Evolutionary conservation across 441 rosid species (phyloP).

Genomic region (Euphorbia celastroides): DNA sequence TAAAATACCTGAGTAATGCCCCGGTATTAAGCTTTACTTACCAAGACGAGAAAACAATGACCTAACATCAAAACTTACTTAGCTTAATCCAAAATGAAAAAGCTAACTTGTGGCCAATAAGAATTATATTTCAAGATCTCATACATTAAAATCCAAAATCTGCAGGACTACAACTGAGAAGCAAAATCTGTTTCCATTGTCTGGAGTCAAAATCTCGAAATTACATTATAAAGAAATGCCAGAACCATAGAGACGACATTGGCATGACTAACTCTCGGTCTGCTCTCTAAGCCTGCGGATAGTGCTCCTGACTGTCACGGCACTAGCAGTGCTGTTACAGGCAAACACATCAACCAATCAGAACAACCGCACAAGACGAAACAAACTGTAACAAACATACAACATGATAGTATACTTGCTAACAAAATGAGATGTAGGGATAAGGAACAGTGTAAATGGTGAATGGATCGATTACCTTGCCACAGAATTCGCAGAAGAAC

Average conservation of each 20-base stretch:
- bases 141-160: conserved; percentile 6
- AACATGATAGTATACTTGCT: background rate
- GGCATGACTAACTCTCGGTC: conserved; percentile 56
- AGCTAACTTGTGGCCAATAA: background rate
- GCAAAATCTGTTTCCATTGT: background rate
- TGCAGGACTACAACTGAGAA: background rate
- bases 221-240: background rate
- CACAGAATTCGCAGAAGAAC: conserved; percentile 94
- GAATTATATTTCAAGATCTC: background rate
- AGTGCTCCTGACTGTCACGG: conserved; percentile 81
- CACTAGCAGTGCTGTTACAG: conserved; percentile 69
- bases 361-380: background rate
- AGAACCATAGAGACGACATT: background rate
- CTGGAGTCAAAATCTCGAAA: background rate
- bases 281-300: conserved; percentile 89
- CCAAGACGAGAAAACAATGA: background rate
- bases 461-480: conserved; percentile 44
- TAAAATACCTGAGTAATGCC: background rate
- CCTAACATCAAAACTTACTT: background rate
- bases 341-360: background rate
- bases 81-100: background rate
- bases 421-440: background rate
- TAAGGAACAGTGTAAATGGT: background rate
- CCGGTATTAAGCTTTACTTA: background rate
- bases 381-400: background rate